Percentiles rank a stretch among this genome's conserved stretches.
phyloP scores from a whole-genome alignment of 108 stramenopile genomes.

The Cyclotella distinguenda region DNA sequence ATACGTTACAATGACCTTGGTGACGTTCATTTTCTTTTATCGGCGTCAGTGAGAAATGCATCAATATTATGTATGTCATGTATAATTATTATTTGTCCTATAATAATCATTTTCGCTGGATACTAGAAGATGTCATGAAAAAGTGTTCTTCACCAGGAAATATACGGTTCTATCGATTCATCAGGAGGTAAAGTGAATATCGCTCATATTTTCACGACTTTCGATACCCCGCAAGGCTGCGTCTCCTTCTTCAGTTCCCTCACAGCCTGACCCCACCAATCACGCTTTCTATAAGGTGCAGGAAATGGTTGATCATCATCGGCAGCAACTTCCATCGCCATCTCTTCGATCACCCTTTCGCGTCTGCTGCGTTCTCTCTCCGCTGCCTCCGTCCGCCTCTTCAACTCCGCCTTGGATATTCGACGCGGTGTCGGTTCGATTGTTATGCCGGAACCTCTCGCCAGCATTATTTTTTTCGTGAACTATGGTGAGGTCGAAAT shows the following conservation, averaged over 20 bases:
- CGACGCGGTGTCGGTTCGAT: constrained; percentile 30
- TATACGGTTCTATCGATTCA: background rate
- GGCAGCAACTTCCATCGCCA: constrained; percentile 84
- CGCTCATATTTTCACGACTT: background rate
- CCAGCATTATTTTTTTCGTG: constrained; percentile 81
- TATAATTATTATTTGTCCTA: no score
- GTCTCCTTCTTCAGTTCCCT: constrained; percentile 13
- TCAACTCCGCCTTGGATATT: constrained; percentile 24
- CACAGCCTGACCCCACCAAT: constrained; percentile 30
- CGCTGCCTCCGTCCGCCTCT: constrained; percentile 31
- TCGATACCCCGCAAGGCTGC: constrained; percentile 8
- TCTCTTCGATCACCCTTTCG: constrained; percentile 60
- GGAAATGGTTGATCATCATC: constrained; percentile 79
- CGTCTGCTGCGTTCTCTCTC: constrained; percentile 40
- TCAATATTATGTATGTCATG: no score
- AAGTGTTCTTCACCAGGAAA: no score
- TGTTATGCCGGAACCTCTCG: constrained; percentile 22
- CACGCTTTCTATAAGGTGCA: constrained; percentile 62
- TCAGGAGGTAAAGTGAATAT: no score
- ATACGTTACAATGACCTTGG: no score
- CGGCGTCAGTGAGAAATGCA: no score
- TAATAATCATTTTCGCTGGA: no score
- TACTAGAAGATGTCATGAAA: no score
- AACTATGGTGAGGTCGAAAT: no score
- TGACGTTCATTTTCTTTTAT: no score